These are phyloP conservation scores for Teratosphaeria pseudoeucalypti DNA, from an alignment of 2,329 filamentous ascomycete genomes.

Conservation along the genomic window DNA sequence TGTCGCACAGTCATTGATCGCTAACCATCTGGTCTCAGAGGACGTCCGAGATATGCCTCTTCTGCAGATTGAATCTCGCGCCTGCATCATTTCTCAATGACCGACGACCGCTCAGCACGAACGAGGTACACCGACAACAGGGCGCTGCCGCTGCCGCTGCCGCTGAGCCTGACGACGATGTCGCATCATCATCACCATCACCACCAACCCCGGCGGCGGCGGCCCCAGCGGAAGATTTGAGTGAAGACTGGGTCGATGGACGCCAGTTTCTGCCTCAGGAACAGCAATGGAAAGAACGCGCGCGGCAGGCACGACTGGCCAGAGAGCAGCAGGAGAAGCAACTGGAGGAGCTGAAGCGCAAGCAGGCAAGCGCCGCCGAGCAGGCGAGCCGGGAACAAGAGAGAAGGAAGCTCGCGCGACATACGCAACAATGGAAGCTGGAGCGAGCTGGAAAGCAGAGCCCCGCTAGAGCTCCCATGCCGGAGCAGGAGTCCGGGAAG, in stretches of 20 bases:
- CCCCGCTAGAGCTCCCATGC: neutral
- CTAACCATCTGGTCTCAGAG: neutral
- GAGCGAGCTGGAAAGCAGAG: neutral
- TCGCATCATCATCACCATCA: too few species aligned
- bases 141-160: neutral
- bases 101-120: neutral
- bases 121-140: neutral
- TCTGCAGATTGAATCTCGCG: constrained; percentile 12
- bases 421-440: neutral
- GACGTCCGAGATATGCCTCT: constrained; percentile 21
- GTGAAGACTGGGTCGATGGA: neutral
- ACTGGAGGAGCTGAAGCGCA: neutral
- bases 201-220: too few species aligned
- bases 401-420: neutral
- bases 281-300: neutral
- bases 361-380: neutral
- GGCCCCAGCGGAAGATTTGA: neutral
- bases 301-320: neutral
- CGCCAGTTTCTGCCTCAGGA: neutral
- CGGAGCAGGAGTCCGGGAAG: neutral
- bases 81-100: neutral
- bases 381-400: neutral
- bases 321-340: neutral
- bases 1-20: neutral
- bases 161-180: neutral